Evolutionary conservation across 495 filamentous ascomycete species (phyloP), one percentile per base, ranked within the genome.

Genomic region (Annulohypoxylon bovei): DNA sequence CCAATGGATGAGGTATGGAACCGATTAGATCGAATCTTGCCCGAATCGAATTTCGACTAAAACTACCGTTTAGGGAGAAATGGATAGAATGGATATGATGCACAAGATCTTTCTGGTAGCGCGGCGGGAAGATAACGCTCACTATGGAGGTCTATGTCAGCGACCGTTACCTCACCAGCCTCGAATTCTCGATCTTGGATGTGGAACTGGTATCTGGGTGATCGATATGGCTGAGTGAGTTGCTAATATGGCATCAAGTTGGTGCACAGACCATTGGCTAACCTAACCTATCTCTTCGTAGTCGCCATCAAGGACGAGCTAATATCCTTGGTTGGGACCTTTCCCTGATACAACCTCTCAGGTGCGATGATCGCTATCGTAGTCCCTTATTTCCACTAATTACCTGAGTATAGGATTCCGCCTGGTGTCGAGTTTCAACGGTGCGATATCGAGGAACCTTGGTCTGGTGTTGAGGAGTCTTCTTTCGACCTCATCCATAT

Each of bases 151-250:
- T 46, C 49, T 77, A 23, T 66, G 65, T 42, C 66, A 67, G 69
- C 42, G 84, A 23, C 61, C 27, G 14, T 20, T 77, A 61, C 40
- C 75, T 58, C 16, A 79, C 8, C 46, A 74, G 18, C 79, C 81
- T 5, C 79, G 87, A 22, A 89, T 97, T 39, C 80, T 98, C 22
- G 94, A 98, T 76, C 76, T 97, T 50, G 94, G 94, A 25, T 93
- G 90, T 67, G 94, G 94, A 9, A 97, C 94, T 0, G 94, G 94
- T 4, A 95, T 97, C 50, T 97, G 94, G 94, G 86, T 88, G 20
- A 94, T 96, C 72, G 91, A 95, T 69, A 90, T 97, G 80, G 92
- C 92, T 64, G 88, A 91, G 89, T 91, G 81, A 80, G 89, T 85
- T 53, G 37, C n/a, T 32, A 49, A 14, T 32, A 16, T 35, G 39